phyloP scores from a whole-genome alignment of 306 rosid species.

The Albizia julibrissin region DNA sequence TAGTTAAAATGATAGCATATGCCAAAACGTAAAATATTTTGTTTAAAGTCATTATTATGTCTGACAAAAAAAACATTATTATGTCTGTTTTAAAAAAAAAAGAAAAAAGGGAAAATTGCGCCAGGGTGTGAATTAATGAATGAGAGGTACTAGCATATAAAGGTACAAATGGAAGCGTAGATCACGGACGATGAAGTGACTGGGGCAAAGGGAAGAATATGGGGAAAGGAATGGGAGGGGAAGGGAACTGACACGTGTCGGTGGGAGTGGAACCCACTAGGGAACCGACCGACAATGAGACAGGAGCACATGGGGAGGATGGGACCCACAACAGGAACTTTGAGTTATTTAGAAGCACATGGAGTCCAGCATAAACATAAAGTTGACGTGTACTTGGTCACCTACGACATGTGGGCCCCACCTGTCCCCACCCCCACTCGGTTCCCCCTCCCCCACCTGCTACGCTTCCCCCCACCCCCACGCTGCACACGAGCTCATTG shows the following conservation, averaged over 20 bases:
- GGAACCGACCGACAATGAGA: slow-evolving; percentile 41
- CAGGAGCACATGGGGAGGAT: slow-evolving; percentile 49
- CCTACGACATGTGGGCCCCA: slow-evolving; percentile 39
- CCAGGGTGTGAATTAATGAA: no score
- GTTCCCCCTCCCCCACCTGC: background rate
- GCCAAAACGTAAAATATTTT: no score
- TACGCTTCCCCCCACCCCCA: background rate
- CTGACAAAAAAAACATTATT: no score
- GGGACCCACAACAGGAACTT: slow-evolving; percentile 32
- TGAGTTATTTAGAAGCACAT: slow-evolving; percentile 25
- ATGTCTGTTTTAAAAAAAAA: no score
- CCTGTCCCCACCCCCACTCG: background rate
- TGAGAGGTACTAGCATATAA: no score
- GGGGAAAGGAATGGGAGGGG: background rate
- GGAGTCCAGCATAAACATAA: slow-evolving; percentile 18
- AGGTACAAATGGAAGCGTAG: background rate
- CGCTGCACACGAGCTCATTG: background rate
- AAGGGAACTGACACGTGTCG: slow-evolving; percentile 20
- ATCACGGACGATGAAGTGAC: background rate
- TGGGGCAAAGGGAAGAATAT: background rate
- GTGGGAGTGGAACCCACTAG: background rate
- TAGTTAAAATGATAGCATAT: no score
- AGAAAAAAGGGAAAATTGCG: no score
- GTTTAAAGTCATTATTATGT: no score
- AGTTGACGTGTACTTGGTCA: slow-evolving; percentile 40